Evolutionary conservation across 1,139 yeast genomes (phyloP).

Genomic region (Meyerozyma smithsonii): DNA sequence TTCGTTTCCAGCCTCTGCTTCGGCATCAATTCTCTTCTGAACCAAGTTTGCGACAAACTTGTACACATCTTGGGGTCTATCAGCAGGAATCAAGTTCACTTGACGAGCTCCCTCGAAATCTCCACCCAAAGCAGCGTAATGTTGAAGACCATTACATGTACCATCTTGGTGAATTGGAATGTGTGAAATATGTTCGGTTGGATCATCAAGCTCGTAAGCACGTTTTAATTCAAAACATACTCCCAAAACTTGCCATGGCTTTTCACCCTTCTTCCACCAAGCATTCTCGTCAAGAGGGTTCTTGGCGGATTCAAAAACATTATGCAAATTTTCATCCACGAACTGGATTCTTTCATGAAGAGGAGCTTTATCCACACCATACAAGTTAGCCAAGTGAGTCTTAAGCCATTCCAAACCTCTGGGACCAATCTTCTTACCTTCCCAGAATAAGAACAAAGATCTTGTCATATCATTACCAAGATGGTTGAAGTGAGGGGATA

Average conservation of each 20-base stretch:
- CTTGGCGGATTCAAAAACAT: slow-evolving; percentile 61
- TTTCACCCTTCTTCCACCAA: slow-evolving; percentile 88
- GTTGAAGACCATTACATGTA: slow-evolving; percentile 95
- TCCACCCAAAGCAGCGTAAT: slow-evolving; percentile 97
- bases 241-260: slow-evolving; percentile 94
- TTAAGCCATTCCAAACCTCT: slow-evolving; percentile 83
- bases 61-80: slow-evolving; percentile 89
- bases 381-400: slow-evolving; percentile 83
- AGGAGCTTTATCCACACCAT: slow-evolving; percentile 82
- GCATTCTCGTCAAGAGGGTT: slow-evolving; percentile 56
- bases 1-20: slow-evolving; percentile 52
- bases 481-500: slow-evolving; percentile 77
- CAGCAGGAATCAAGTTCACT: slow-evolving; percentile 80
- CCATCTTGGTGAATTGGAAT: slow-evolving; percentile 97
- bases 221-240: slow-evolving; percentile 75
- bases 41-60: slow-evolving; percentile 78
- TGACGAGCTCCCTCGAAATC: slow-evolving; percentile 92
- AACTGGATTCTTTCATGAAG: slow-evolving; percentile 70
- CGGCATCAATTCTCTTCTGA: slow-evolving; percentile 50
- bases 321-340: slow-evolving; percentile 62
- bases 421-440: slow-evolving; percentile 73
- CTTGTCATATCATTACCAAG: slow-evolving; percentile 90
- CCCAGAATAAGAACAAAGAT: slow-evolving; percentile 83
- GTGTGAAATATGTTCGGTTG: slow-evolving; percentile 69
- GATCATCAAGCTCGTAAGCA: slow-evolving; percentile 69